Evolutionary conservation across 2,329 filamentous ascomycete genomes (phyloP).

Genomic region (Blumeria hordei): DNA sequence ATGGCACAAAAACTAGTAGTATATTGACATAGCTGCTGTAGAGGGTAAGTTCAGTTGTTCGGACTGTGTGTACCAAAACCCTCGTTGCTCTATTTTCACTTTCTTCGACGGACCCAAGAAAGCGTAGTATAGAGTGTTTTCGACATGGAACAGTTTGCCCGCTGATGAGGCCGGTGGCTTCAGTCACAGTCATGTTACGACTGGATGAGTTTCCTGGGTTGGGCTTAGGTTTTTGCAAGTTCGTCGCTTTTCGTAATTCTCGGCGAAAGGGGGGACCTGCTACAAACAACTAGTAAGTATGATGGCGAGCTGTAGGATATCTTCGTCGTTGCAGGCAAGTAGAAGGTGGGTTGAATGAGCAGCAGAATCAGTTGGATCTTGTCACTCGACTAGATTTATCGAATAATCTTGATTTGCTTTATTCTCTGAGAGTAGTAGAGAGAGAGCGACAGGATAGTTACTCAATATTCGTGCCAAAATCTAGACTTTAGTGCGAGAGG

Average conservation of each 20-base stretch:
- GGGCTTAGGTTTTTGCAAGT: not conserved
- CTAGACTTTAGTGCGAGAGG: too few relatives aligned
- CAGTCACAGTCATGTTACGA: conserved; percentile 4
- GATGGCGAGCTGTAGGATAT: too few relatives aligned
- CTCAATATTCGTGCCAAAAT: too few relatives aligned
- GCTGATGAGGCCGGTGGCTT: conserved; percentile 11
- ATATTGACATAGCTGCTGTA: conserved; percentile 38
- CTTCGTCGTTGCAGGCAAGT: too few relatives aligned
- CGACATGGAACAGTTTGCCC: conserved; percentile 3
- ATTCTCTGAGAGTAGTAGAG: too few relatives aligned
- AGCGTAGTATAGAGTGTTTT: conserved; percentile 4
- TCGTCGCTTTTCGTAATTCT: conserved; percentile 4
- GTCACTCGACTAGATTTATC: too few relatives aligned
- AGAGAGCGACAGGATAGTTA: too few relatives aligned
- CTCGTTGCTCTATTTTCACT: conserved; percentile 12
- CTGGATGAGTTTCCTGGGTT: not conserved
- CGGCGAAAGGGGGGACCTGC: conserved; percentile 6
- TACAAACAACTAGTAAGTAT: conserved; percentile 1
- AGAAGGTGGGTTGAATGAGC: too few relatives aligned
- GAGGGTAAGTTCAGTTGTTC: conserved; percentile 14
- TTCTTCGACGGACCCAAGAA: conserved; percentile 10
- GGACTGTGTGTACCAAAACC: conserved; percentile 10
- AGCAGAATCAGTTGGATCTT: too few relatives aligned
- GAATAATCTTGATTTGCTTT: too few relatives aligned
- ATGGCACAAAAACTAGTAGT: conserved; percentile 52